These are phyloP conservation scores for Puccinia horiana DNA, from an alignment of 1,284 basidiomycete species.

Conservation along the genomic window DNA sequence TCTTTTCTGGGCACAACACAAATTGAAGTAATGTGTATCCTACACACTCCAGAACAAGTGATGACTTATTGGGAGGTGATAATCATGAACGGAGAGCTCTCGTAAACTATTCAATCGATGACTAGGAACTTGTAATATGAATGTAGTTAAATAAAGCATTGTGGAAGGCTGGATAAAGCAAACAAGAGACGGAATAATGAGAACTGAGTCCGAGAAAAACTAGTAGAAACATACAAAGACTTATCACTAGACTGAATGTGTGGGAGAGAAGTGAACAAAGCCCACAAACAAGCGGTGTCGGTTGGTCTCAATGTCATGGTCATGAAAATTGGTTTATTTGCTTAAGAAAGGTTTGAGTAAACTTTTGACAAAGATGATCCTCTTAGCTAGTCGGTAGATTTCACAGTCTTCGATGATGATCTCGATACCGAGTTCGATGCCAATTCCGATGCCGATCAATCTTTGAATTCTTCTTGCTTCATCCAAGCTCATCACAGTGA, in stretches of 20 bases:
- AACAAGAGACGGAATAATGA: not conserved
- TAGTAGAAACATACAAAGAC: not conserved
- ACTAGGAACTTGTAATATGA: not conserved
- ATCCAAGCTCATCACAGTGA: conserved; percentile 83
- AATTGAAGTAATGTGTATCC: not conserved
- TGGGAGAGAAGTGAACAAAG: not conserved
- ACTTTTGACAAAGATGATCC: conserved; percentile 78
- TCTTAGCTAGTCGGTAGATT: conserved; percentile 73
- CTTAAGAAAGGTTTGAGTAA: conserved; percentile 61
- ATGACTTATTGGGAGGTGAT: not conserved
- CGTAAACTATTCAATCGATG: not conserved
- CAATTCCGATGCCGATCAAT: conserved; percentile 76
- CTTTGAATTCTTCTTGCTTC: conserved; percentile 84
- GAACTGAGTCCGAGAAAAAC: not conserved
- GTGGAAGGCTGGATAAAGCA: not conserved
- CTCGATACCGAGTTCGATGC: conserved; percentile 81
- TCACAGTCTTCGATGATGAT: conserved; percentile 94
- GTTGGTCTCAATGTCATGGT: not conserved
- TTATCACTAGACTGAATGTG: not conserved
- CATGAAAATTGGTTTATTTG: not conserved
- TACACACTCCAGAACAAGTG: not conserved
- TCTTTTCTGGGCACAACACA: not conserved
- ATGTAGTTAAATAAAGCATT: not conserved
- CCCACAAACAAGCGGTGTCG: too few species aligned
- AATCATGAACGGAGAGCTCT: not conserved